Base-by-base conservation (phyloP, 441 rosid genomes). In the Pelargonium myrrhifolium region DNA sequence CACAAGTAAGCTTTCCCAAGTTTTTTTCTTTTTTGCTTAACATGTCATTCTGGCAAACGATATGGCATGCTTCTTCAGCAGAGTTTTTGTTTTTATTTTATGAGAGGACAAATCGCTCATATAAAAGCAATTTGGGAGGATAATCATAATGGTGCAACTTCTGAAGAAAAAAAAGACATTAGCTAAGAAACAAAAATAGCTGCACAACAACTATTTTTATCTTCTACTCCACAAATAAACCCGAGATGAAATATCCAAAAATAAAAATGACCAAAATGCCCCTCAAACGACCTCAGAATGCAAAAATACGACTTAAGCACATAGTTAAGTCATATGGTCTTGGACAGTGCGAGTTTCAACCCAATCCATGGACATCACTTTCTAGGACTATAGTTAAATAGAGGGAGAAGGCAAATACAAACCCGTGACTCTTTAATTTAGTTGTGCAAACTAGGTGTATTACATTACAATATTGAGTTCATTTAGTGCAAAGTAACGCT, bases 1-100 rank as follows among this genome's bases (percentile, higher is more conserved):
- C 89, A 89, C 53, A 92, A 89, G 96, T 92, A 73, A 80, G 81
- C 77, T 49, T 15, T 65, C 39, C 6, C 39, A 5, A 6, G 8
- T 35, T 35, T 31, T 31, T 31, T 35, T 35, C 39, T 35, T 35
- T 35, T 35, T 35, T 3, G 6, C 64, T 28, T 4, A 26, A 18
- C 6, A 15, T 22, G 4, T 3, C 39, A 6, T 47, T 43, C 12
- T 61, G 37, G n/a, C 12, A 24, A 24, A 64, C 43, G 0, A 66
- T 65, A 51, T 66, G 39, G 8, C 39, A 2, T 39, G 56, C 43
- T 31, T 18, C 39, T 26, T 42, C 15, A 37, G 18, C 17, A 0
- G 21, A 10, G 49, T 10, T 31, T 37, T 31, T 62, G 9, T 8
- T n/a, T 9, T 14, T 39, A n/a, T n/a, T n/a, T n/a, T n/a, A n/a